Base-by-base conservation (phyloP, 331 rosid genomes). In the Malus hybrid region DNA sequence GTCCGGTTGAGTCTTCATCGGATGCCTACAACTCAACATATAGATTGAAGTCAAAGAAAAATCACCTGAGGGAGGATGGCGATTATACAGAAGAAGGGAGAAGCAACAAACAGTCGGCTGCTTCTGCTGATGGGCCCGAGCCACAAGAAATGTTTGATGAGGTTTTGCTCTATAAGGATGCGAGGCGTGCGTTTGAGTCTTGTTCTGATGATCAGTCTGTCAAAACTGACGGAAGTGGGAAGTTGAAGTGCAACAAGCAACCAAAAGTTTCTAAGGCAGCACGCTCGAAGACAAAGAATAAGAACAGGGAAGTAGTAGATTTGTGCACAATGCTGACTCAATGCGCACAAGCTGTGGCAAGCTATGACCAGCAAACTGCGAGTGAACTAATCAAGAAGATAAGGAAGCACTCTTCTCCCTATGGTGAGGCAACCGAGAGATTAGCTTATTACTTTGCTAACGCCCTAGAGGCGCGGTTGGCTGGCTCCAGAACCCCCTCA, bases 111-210 rank as follows among this genome's bases (percentile, higher is more conserved):
- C 78, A 88, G 7, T 81, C 94, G 5, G 95, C 90, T 26, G 46
- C 69, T 69, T 84, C 48, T 80, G 73, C 78, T 28, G 88, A 81
- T 46, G 84, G 83, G 18, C 74, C 70, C 9, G 92, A 82, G 75
- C 20, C 87, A 67, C 58, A 80, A 20, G 98, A 89, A 62, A 74
- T 89, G 50, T 87, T 86, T 63, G 96, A 93, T 70, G 82, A 85
- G 72, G 88, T 91, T 7, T 76, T 93, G 14, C 87, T 80, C 10
- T 83, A 6, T 79, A 85, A 58, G 34, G 77, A 77, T 28, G 19
- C 22, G 68, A 73, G 20, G 56, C 52, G n/a, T 19, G 82, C 75
- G 0, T 26, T 88, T 18, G 70, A 12, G 9, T 67, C 77, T 2
- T 44, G 81, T 46, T 55, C 36, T 46, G 46, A 66, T 22, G 65